These are phyloP conservation scores for Conringia planisiliqua DNA, from an alignment of 345 rosid genomes.

Conservation along the genomic window DNA sequence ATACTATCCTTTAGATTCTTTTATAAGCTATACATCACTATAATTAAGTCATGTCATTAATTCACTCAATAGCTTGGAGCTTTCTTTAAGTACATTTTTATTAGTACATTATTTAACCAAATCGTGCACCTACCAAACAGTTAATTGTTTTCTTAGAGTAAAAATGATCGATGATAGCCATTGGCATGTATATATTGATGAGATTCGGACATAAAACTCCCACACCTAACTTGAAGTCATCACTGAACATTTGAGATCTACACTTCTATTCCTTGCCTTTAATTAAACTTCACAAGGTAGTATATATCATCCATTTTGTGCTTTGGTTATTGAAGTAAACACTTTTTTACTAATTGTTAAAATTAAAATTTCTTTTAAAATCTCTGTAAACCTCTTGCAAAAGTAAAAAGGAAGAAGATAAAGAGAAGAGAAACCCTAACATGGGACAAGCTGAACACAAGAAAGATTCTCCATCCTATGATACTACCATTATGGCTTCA, in stretches of 20 bases:
- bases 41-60: not conserved
- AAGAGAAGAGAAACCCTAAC: conserved; percentile 7
- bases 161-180: not conserved
- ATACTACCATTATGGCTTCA: conserved; percentile 10
- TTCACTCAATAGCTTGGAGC: conserved; percentile 15
- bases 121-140: conserved; percentile 25
- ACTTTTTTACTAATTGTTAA: not conserved
- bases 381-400: not conserved
- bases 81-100: conserved; percentile 23
- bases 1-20: not conserved
- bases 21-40: not conserved
- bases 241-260: not conserved
- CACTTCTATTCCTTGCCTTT: conserved; percentile 4
- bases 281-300: not conserved
- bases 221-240: conserved; percentile 22
- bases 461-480: conserved; percentile 16
- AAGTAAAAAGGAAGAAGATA: not conserved
- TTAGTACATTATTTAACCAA: not conserved
- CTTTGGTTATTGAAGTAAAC: not conserved
- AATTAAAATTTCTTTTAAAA: not conserved
- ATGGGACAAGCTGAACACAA: conserved; percentile 24
- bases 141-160: conserved; percentile 21
- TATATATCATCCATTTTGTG: not conserved
- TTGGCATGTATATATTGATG: conserved; percentile 16
- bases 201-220: conserved; percentile 15